Conservation (phyloP, 176 grass and related monocot species). For the Musa itinerans region DNA sequence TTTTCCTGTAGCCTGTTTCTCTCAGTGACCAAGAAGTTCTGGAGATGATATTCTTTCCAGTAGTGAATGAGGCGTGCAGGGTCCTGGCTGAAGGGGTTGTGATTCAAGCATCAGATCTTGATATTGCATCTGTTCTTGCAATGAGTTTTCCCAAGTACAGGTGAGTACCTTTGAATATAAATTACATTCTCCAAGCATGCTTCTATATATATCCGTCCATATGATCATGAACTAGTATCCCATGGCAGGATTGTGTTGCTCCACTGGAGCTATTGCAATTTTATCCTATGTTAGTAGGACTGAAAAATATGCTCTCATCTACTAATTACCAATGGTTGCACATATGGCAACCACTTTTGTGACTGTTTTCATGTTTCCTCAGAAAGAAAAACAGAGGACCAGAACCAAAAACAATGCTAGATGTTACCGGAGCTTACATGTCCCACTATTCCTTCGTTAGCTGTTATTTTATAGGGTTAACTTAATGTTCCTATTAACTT, state of each 20-base stretch:
- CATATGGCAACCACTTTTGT: too few relatives aligned
- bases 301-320: too few relatives aligned
- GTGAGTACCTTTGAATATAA: constrained; percentile 26
- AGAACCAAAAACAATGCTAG: too few relatives aligned
- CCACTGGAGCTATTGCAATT: neutral
- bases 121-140: constrained; percentile 87
- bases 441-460: neutral
- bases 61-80: constrained; percentile 82
- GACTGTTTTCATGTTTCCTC: too few relatives aligned
- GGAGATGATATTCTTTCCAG: constrained; percentile 95
- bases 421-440: neutral
- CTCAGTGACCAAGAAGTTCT: constrained; percentile 64
- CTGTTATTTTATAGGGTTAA: constrained; percentile 3
- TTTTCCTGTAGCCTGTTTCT: constrained; percentile 41
- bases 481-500: too few relatives aligned
- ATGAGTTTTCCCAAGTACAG: constrained; percentile 97
- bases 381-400: too few relatives aligned
- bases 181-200: neutral
- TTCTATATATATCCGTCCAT: neutral
- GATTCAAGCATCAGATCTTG: constrained; percentile 70
- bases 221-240: neutral
- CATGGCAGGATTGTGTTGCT: neutral
- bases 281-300: too few relatives aligned
- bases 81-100: constrained; percentile 82
- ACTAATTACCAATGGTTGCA: too few relatives aligned